Percentiles rank a stretch among this genome's conserved stretches.
Evolutionary conservation across 345 rosid species (phyloP).

Genomic region (Balakata baccata): DNA sequence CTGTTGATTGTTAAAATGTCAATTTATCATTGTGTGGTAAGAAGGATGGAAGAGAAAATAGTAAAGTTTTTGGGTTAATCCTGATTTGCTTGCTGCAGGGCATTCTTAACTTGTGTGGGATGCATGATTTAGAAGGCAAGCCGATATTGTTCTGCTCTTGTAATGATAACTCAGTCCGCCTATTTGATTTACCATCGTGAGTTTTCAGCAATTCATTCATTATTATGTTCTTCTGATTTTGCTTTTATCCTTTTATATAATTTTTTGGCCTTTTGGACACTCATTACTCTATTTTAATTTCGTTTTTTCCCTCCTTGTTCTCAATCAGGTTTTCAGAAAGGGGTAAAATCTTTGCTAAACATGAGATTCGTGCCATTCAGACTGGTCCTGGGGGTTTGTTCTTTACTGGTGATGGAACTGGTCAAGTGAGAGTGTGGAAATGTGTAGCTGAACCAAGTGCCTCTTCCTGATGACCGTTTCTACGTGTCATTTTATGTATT

Average conservation of each 20-base stretch:
- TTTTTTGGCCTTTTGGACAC: neutral
- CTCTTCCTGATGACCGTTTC: conserved; percentile 16
- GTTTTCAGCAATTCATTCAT: conserved; percentile 17
- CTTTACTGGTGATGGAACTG: conserved; percentile 93
- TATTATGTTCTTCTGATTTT: neutral
- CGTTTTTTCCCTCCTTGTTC: neutral
- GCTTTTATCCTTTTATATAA: neutral
- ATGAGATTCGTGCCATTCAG: conserved; percentile 79
- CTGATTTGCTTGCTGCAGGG: conserved; percentile 49
- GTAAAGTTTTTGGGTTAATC: neutral
- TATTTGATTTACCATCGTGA: conserved; percentile 93
- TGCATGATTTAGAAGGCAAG: conserved; percentile 76
- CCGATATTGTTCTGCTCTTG: conserved; percentile 81
- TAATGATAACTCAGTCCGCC: conserved; percentile 64
- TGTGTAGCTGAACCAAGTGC: conserved; percentile 50
- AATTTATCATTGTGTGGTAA: neutral
- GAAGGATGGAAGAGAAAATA: neutral
- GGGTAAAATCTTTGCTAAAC: conserved; percentile 79
- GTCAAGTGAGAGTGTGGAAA: conserved; percentile 90
- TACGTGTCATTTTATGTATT: conserved; percentile 3
- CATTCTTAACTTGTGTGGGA: conserved; percentile 66
- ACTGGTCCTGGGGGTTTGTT: conserved; percentile 79
- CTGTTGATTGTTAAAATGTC: neutral
- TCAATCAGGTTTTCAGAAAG: conserved; percentile 69
- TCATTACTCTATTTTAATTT: neutral